Conservation (phyloP, 371 early-diverging fungal species). For the Smittium culicis region DNA sequence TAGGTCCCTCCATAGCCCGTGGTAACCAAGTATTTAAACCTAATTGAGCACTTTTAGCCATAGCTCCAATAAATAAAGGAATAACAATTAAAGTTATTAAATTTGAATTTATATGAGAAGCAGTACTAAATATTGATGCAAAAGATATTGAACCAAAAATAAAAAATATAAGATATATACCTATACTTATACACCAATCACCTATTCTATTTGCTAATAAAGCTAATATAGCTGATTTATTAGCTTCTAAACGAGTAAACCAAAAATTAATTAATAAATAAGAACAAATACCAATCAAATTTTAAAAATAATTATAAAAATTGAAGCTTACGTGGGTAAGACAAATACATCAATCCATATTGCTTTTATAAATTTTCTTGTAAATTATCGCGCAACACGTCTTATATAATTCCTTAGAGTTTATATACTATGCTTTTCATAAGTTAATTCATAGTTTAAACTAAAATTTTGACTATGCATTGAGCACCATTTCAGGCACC, state of each 20-base stretch:
- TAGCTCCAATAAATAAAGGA: slow-evolving; percentile 46
- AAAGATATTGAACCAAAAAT: slow-evolving; percentile 47
- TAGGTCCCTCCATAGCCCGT: slow-evolving; percentile 43
- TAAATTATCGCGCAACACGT: slow-evolving; percentile 18
- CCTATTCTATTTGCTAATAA: slow-evolving; percentile 52
- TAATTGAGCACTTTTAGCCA: slow-evolving; percentile 53
- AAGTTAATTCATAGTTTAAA: slow-evolving; percentile 9
- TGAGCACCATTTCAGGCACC: slow-evolving; percentile 24
- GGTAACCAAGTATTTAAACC: slow-evolving; percentile 44
- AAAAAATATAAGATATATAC: slow-evolving; percentile 38
- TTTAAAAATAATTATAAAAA: slow-evolving; percentile 17
- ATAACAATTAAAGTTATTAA: slow-evolving; percentile 43
- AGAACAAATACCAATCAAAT: slow-evolving; percentile 41
- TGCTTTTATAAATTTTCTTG: slow-evolving; percentile 11
- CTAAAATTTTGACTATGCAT: slow-evolving; percentile 24
- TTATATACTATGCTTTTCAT: slow-evolving; percentile 15
- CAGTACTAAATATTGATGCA: slow-evolving; percentile 43
- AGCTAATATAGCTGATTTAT: slow-evolving; percentile 50
- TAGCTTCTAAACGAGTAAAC: slow-evolving; percentile 53
- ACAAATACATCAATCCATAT: too few species aligned
- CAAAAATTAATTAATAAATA: slow-evolving; percentile 56
- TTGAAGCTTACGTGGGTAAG: too few species aligned
- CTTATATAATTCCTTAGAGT: slow-evolving; percentile 14
- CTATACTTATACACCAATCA: slow-evolving; percentile 47
- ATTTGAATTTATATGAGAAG: slow-evolving; percentile 43